These are phyloP conservation scores for Rutstroemia sp. DNA, from an alignment of 2,329 filamentous ascomycete species.

Conservation along the genomic window DNA sequence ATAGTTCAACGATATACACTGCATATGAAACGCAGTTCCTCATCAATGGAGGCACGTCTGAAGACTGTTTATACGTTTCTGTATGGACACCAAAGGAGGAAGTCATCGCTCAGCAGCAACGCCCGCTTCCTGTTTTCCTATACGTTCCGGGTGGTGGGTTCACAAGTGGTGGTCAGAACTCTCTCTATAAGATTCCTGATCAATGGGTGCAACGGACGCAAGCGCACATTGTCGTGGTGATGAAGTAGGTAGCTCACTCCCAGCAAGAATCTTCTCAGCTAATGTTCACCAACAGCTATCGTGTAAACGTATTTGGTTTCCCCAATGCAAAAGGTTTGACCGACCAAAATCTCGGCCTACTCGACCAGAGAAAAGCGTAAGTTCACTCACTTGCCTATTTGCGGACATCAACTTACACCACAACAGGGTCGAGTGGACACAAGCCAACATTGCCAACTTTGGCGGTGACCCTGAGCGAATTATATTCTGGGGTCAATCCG, in stretches of 20 bases:
- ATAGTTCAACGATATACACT: conserved; percentile 11
- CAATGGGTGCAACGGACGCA: not conserved
- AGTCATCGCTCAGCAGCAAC: too few relatives aligned
- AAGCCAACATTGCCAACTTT: conserved; percentile 48
- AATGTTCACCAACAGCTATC: conserved; percentile 15
- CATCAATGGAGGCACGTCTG: not conserved
- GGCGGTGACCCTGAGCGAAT: conserved; percentile 49
- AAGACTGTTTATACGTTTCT: not conserved
- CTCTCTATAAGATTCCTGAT: not conserved
- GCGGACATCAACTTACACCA: too few relatives aligned
- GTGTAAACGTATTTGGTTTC: conserved; percentile 31
- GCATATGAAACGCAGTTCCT: not conserved
- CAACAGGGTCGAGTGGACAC: conserved; percentile 46
- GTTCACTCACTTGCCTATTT: too few relatives aligned
- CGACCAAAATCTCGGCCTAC: conserved; percentile 48
- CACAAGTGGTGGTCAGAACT: conserved; percentile 10
- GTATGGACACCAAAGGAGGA: not conserved
- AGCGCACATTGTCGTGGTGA: conserved; percentile 1
- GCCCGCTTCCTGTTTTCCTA: conserved; percentile 32
- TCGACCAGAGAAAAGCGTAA: conserved; percentile 47
- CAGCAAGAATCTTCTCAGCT: too few relatives aligned
- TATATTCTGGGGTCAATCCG: conserved; percentile 45
- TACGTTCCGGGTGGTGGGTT: conserved; percentile 39
- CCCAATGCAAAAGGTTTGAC: conserved; percentile 20
- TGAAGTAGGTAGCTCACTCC: not conserved